Percentiles rank a stretch among this genome's conserved stretches.
phyloP scores from a whole-genome alignment of 129 eudicot species.

The Saussurea involucrata region DNA sequence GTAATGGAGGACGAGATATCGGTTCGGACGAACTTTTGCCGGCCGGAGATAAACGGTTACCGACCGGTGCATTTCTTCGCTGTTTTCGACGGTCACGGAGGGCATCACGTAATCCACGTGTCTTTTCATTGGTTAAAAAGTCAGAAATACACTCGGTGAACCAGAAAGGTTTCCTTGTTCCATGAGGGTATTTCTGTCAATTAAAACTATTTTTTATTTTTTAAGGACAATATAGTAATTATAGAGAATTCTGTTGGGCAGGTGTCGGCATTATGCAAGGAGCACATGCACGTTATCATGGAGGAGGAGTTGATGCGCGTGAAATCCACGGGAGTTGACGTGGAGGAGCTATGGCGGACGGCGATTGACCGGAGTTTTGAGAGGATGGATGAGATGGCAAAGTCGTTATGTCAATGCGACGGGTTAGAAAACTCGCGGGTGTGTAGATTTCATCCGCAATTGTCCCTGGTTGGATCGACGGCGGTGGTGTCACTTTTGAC shows the following conservation, averaged over 20 bases:
- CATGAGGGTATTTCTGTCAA: not conserved
- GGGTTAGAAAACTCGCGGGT: not conserved
- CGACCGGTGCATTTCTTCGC: slow-evolving; percentile 46
- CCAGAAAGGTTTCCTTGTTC: not conserved
- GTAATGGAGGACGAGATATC: slow-evolving; percentile 53
- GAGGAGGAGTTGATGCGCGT: slow-evolving; percentile 51
- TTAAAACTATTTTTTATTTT: not conserved
- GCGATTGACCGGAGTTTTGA: slow-evolving; percentile 32
- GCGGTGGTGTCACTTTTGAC: slow-evolving; percentile 46
- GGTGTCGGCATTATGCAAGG: slow-evolving; percentile 56
- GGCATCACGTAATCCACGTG: slow-evolving; percentile 40
- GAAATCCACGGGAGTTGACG: slow-evolving; percentile 2
- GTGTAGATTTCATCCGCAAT: slow-evolving; percentile 28
- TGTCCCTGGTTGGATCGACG: slow-evolving; percentile 38
- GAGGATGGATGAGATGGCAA: slow-evolving; percentile 49
- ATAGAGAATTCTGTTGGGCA: not conserved
- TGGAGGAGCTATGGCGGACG: slow-evolving; percentile 33
- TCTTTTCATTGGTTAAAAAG: not conserved
- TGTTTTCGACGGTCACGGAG: slow-evolving; percentile 61
- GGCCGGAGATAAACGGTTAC: slow-evolving; percentile 38
- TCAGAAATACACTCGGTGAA: not conserved
- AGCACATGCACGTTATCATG: slow-evolving; percentile 44
- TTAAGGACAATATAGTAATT: not conserved
- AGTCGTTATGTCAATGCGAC: slow-evolving; percentile 32
- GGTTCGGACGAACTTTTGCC: slow-evolving; percentile 36